Base-by-base conservation (phyloP, 805 yeast genomes). In the Isabelozyma gotoi region DNA sequence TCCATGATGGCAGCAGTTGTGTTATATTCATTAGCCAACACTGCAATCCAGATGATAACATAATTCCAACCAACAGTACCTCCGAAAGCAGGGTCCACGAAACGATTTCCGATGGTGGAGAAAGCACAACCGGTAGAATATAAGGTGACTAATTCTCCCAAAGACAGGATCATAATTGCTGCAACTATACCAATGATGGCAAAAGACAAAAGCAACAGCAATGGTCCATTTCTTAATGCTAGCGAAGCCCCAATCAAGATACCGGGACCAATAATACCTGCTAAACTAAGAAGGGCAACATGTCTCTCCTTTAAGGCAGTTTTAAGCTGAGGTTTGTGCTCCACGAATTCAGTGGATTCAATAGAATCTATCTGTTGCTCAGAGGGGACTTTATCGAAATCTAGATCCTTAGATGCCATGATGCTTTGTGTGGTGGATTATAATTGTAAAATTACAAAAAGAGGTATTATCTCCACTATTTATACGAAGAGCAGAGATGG, bases 231-330 rank as follows among this genome's bases (percentile, higher is more conserved):
- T 6, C 63, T 53, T 12, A 80, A 60, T 27, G 81, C 80, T n/a
- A 65, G 55, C 5, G 81, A 81, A 42, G 81, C 68, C 33, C 81
- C 80, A 19, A 80, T 71, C 39, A 78, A 63, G 19, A 73, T 74
- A 47, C 84, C 85, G 1, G 84, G 84, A 0, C 85, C 85, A 43
- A 80, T 76, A 40, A 80, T 73, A 33, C 84, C 84, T 19, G 83
- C 81, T 7, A 78, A 51, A 3, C 81, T 80, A 41, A 78, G 68
- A 42, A 78, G 54, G 11, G 81, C 72, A 33, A 77, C 66, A 53
- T 76, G 80, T 44, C 81, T 60, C 49, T 77, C 75, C 48, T 76
- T 76, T 17, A 78, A 62, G 17, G 71, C 75, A 45, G 78, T 67
- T 45, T 74, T 73, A 33, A 76, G 56, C 10, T 73, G 65, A 7